These are phyloP conservation scores for Podospora bellae-mahoneyi DNA, from an alignment of 495 filamentous ascomycete species.

Conservation along the genomic window DNA sequence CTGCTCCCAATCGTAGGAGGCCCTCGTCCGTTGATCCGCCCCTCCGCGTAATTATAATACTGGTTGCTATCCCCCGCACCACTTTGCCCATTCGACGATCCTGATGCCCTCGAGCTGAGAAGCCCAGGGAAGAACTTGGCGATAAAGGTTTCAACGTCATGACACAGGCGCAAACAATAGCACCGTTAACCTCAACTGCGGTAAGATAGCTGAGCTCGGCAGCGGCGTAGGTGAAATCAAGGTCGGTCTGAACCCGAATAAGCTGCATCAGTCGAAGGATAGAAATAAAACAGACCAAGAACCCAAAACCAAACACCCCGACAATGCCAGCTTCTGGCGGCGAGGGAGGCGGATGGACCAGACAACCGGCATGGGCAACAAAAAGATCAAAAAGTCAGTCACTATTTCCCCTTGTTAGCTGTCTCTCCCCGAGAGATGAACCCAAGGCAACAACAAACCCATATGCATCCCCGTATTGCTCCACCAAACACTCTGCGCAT, in stretches of 20 bases:
- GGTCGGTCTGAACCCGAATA: slow-evolving; percentile 22
- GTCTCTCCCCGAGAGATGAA: no score
- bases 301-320: slow-evolving; percentile 36
- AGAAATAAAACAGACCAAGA: slow-evolving; percentile 36
- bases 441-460: slow-evolving; percentile 12
- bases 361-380: slow-evolving; percentile 38
- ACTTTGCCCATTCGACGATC: not conserved
- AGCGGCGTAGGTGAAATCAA: slow-evolving; percentile 31
- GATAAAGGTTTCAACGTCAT: slow-evolving; percentile 36
- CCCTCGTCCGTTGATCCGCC: not conserved
- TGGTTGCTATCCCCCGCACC: not conserved
- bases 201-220: slow-evolving; percentile 43
- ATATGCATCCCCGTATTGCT: slow-evolving; percentile 37
- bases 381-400: slow-evolving; percentile 38
- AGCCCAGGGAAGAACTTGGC: slow-evolving; percentile 35
- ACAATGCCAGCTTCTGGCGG: slow-evolving; percentile 35
- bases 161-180: slow-evolving; percentile 42
- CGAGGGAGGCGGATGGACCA: slow-evolving; percentile 36
- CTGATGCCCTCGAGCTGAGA: slow-evolving; percentile 20
- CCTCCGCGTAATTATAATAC: not conserved
- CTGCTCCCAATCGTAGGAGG: slow-evolving; percentile 30
- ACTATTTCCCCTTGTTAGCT: slow-evolving; percentile 10
- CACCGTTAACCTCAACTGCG: slow-evolving; percentile 42
- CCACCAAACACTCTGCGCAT: slow-evolving; percentile 33
- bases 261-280: slow-evolving; percentile 33